Evolutionary conservation across 2,329 filamentous ascomycete genomes (phyloP).

Genomic region (Botrytis hyacinthi): DNA sequence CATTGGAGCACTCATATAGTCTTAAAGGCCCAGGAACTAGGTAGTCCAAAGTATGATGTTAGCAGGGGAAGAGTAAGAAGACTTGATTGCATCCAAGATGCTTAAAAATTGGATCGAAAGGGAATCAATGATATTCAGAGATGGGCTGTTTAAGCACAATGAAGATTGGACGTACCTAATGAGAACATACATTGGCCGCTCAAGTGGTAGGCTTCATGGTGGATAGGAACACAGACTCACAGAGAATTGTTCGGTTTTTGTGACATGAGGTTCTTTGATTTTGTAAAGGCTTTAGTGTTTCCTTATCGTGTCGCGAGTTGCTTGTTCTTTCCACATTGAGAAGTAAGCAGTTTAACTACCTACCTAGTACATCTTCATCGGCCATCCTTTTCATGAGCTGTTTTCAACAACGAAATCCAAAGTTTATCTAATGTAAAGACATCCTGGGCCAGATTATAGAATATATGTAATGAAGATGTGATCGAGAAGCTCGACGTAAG

Average conservation of each 20-base stretch:
- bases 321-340: constrained; percentile 3
- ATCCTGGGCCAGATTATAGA: not conserved
- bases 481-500: not conserved
- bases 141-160: not conserved
- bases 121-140: not conserved
- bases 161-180: constrained; percentile 1
- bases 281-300: not conserved
- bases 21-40: not conserved
- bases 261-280: not conserved
- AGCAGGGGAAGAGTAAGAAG: not conserved
- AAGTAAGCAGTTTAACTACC: not conserved
- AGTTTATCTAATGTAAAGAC: not conserved
- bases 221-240: too few species aligned
- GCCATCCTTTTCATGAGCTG: not conserved
- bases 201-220: constrained; percentile 1
- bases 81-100: not conserved
- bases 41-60: not conserved
- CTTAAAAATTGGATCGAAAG: not conserved
- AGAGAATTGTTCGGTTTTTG: not conserved
- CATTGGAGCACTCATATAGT: not conserved
- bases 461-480: not conserved
- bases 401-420: not conserved
- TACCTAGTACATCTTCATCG: not conserved
- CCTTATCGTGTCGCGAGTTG: not conserved
- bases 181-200: not conserved